Conservation (phyloP, 495 filamentous ascomycete species). For the Xylona heveae region DNA sequence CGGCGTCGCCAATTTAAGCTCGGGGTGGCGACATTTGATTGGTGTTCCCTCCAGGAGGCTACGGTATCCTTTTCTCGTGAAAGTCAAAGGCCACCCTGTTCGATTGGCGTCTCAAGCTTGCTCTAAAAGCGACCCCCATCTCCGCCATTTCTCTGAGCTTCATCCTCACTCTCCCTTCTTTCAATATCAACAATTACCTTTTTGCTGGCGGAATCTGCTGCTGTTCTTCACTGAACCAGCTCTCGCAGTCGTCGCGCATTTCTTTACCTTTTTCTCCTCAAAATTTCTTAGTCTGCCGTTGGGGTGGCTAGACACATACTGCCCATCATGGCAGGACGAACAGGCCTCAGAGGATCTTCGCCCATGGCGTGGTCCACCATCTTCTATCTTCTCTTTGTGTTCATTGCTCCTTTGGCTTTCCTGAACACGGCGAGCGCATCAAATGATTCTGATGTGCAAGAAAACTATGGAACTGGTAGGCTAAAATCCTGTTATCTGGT, state of each 20-base stretch:
- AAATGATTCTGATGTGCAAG: slow-evolving; percentile 37
- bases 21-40: neutral
- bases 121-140: slow-evolving; percentile 1
- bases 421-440: slow-evolving; percentile 54
- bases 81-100: slow-evolving; percentile 4
- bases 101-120: slow-evolving; percentile 1
- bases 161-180: neutral
- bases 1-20: slow-evolving; percentile 1
- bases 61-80: neutral
- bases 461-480: slow-evolving; percentile 57
- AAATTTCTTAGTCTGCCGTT: neutral
- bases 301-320: neutral
- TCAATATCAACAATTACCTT: neutral
- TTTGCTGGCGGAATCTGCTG: neutral
- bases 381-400: slow-evolving; percentile 66
- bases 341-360: slow-evolving; percentile 23
- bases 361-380: slow-evolving; percentile 48
- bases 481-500: slow-evolving; percentile 1
- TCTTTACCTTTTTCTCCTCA: neutral
- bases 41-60: neutral
- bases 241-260: slow-evolving; percentile 1
- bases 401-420: slow-evolving; percentile 55
- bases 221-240: slow-evolving; percentile 3
- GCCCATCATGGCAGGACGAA: slow-evolving; percentile 24
- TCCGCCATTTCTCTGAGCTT: slow-evolving; percentile 1